phyloP scores from a whole-genome alignment of 163 green algal genomes.

The Chlorella variabilis region DNA sequence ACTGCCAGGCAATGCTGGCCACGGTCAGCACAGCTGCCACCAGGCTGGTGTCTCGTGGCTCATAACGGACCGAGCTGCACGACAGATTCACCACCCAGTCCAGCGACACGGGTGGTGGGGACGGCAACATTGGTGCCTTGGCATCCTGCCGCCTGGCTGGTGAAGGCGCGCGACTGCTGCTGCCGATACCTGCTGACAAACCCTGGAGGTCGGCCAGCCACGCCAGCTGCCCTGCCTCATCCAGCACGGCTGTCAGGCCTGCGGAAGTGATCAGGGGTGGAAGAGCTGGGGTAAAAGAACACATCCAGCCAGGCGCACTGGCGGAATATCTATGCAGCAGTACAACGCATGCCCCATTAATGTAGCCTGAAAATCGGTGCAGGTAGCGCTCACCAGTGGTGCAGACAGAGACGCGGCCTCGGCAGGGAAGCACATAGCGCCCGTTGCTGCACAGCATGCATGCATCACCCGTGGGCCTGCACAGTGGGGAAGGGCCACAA shows the following conservation, averaged over 20 bases:
- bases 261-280: neutral
- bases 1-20: neutral
- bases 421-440: conserved; percentile 26
- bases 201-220: neutral
- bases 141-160: no score
- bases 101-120: neutral
- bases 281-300: neutral
- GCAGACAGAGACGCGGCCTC: neutral
- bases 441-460: conserved; percentile 6
- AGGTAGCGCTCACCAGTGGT: neutral
- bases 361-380: no score
- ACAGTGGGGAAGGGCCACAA: no score
- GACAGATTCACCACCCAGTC: neutral
- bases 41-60: neutral
- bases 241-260: conserved; percentile 3
- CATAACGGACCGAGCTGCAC: conserved; percentile 1
- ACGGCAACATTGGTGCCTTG: neutral
- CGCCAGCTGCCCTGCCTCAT: conserved; percentile 8
- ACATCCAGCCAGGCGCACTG: no score
- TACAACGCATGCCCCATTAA: no score
- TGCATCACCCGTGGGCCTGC: conserved; percentile 24
- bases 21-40: neutral
- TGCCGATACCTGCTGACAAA: neutral
- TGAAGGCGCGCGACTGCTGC: no score
- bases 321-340: no score